Evolutionary conservation across 495 filamentous ascomycete genomes (phyloP).

Genomic region (Annulohypoxylon bovei): DNA sequence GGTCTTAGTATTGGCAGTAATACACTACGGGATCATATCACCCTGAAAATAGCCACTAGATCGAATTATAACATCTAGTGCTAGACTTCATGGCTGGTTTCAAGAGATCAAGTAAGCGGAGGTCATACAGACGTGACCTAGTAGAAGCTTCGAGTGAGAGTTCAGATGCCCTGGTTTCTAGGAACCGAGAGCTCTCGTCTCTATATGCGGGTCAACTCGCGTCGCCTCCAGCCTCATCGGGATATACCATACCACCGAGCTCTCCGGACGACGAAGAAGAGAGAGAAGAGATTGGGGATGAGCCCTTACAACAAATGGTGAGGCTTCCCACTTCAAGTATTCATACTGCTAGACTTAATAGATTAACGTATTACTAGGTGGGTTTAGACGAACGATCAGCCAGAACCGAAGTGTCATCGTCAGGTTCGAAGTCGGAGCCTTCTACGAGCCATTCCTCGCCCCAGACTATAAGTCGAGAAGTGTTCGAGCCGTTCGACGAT

Average conservation of each 20-base stretch:
- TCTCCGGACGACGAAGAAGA: not conserved
- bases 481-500: not conserved
- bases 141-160: not conserved
- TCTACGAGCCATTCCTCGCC: not conserved
- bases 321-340: not conserved
- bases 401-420: not conserved
- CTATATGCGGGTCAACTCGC: not conserved
- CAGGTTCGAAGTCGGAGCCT: not conserved
- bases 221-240: conserved; percentile 15
- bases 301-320: not conserved
- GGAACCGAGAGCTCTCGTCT: not conserved
- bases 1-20: not conserved
- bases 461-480: not conserved
- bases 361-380: conserved; percentile 3
- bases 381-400: not conserved
- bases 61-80: not conserved
- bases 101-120: not conserved
- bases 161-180: not conserved
- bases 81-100: not conserved
- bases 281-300: not conserved
- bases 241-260: not conserved
- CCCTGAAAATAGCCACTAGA: not conserved
- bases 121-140: not conserved
- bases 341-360: not conserved
- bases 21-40: not conserved